Evolutionary conservation across 2,329 filamentous ascomycete genomes (phyloP).

Genomic region (Paramyrothecium roridum): DNA sequence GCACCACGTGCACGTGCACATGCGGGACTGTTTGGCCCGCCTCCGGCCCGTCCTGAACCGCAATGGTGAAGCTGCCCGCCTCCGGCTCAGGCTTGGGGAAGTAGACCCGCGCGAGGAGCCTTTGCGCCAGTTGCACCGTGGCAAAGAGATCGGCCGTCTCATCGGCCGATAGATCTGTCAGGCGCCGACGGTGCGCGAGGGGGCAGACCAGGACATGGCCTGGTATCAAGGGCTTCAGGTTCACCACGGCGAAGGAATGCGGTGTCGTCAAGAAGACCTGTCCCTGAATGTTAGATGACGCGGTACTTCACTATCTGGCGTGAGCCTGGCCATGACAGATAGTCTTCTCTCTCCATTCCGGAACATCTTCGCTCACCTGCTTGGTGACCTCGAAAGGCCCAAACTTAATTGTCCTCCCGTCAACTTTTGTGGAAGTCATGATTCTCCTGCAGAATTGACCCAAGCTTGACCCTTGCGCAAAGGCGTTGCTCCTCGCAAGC

Average conservation of each 20-base stretch:
- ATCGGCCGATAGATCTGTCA: constrained; percentile 67
- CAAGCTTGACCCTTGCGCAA: constrained; percentile 7
- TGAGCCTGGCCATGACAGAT: not conserved
- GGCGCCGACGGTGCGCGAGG: constrained; percentile 61
- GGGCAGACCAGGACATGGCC: constrained; percentile 93
- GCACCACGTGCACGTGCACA: constrained; percentile 90
- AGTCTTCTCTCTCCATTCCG: not conserved
- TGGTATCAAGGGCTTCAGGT: constrained; percentile 89
- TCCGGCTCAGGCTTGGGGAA: constrained; percentile 47
- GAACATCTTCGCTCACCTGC: constrained; percentile 49
- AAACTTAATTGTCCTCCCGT: constrained; percentile 53
- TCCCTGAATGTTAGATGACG: not conserved
- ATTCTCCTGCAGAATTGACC: constrained; percentile 11
- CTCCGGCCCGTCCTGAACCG: constrained; percentile 87
- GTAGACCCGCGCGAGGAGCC: constrained; percentile 63
- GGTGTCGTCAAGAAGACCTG: constrained; percentile 85
- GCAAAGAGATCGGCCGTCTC: constrained; percentile 82
- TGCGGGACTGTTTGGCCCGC: constrained; percentile 94
- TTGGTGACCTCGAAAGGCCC: constrained; percentile 73
- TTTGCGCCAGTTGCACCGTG: constrained; percentile 80
- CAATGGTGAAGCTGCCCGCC: constrained; percentile 82
- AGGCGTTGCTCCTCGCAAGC: constrained; percentile 11
- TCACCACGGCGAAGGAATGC: constrained; percentile 84
- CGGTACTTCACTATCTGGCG: not conserved
- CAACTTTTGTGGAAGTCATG: constrained; percentile 25